A percentile compares a stretch with the other conserved stretches of the same genome.
Evolutionary conservation across 2,329 filamentous ascomycete species (phyloP).

Genomic region (Emergomyces africanus): DNA sequence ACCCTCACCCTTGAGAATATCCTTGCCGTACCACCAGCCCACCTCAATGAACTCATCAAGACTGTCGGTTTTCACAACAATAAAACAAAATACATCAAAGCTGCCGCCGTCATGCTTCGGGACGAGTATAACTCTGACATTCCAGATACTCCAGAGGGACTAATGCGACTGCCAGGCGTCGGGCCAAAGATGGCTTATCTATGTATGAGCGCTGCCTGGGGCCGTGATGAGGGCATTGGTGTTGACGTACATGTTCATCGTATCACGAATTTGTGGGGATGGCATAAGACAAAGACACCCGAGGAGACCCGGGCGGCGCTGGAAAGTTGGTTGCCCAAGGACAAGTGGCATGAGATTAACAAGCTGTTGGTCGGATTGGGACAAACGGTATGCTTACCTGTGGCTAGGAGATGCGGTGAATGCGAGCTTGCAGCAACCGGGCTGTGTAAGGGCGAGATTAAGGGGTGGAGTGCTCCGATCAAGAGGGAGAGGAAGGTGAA

Average conservation of each 20-base stretch:
- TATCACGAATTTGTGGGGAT: constrained; percentile 89
- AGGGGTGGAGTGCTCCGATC: constrained; percentile 48
- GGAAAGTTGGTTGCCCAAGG: constrained; percentile 69
- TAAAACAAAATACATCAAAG: constrained; percentile 76
- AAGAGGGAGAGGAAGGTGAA: constrained; percentile 33
- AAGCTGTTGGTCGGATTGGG: constrained; percentile 76
- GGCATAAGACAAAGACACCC: constrained; percentile 68
- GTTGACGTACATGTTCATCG: constrained; percentile 93
- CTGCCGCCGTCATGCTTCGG: constrained; percentile 57
- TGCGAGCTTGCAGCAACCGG: constrained; percentile 67
- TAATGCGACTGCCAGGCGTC: constrained; percentile 70
- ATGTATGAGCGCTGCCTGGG: constrained; percentile 66
- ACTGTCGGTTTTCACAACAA: constrained; percentile 91
- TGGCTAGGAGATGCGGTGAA: constrained; percentile 68
- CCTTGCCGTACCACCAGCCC: constrained; percentile 53
- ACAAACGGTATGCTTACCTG: constrained; percentile 72
- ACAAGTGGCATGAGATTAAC: constrained; percentile 89
- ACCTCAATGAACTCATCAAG: constrained; percentile 62
- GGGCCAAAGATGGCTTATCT: constrained; percentile 94
- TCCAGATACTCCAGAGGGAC: constrained; percentile 60
- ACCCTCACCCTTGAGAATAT: constrained; percentile 64
- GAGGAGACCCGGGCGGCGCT: constrained; percentile 68
- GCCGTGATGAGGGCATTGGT: constrained; percentile 62
- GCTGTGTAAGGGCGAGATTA: constrained; percentile 61
- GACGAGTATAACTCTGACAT: constrained; percentile 65